Base-by-base conservation (phyloP, 371 early-diverging fungal species). In the Rhizopus arrhizus region DNA sequence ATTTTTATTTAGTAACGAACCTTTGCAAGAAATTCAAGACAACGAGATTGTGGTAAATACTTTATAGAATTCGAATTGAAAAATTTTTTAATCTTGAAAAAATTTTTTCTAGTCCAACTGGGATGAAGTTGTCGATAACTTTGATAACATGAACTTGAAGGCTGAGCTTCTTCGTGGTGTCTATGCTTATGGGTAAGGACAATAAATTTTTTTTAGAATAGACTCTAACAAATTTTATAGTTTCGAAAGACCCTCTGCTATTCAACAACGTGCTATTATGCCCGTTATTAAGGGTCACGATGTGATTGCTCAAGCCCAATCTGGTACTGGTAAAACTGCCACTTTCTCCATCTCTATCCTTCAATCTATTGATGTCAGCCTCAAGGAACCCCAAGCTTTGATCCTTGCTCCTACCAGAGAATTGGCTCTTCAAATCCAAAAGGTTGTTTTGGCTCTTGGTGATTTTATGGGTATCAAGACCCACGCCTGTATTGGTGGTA, bases 261-360 rank as follows among this genome's bases (percentile, higher is more conserved):
- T 96, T 84, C 96, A 96, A 80, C 91, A 93, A 70, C 85, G 92
- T 72, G 95, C 95, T 63, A 96, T 96, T 64, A 77, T 88, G 77
- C 91, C 93, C 49, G 91, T 95, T 43, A 75, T 91, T 63, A 84
- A 82, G 77, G 91, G 90, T 33, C 87, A 86, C 65, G 94, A 96
- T 82, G 93, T 95, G 64, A 94, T 94, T 69, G 95, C 95, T 36
- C 96, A 96, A 79, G 95, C 97, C 38, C 95, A 96, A 74, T 96
- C 95, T 66, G 98, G 98, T 78, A 97, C 97, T 52, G 98, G 98
- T 68, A 98, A 98, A 72, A 97, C 97, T 31, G 97, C 94, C 60
- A 96, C 97, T 49, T 95, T 97, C 87, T 93, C 92, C 49, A 92
- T 98, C 67, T 91, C 91, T 31, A 85, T 93, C 50, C 84, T 98